These are phyloP conservation scores for Botryotinia globosa DNA, from an alignment of 2,329 filamentous ascomycete genomes.

Conservation along the genomic window DNA sequence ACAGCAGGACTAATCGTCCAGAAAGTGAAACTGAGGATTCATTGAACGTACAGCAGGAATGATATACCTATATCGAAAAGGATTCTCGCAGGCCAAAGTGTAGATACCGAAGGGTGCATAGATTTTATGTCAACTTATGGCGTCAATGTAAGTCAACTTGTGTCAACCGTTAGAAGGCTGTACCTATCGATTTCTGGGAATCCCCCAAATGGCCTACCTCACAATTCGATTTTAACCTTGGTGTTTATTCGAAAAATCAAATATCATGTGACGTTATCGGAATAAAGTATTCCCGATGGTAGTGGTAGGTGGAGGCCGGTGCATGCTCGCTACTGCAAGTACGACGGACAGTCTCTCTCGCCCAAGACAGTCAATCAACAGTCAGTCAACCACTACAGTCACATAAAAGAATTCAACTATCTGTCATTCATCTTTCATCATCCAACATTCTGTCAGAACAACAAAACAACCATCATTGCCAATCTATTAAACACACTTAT, in stretches of 20 bases:
- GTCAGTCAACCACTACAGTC: not conserved
- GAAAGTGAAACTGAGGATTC: not conserved
- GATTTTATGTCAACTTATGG: not conserved
- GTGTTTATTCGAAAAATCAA: not conserved
- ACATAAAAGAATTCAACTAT: not conserved
- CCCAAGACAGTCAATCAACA: too few relatives aligned
- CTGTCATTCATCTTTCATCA: not conserved
- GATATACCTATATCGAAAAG: not conserved
- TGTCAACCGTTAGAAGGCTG: not conserved
- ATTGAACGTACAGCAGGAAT: constrained; percentile 3
- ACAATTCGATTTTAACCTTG: constrained; percentile 9
- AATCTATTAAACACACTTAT: not conserved
- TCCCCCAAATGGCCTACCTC: not conserved
- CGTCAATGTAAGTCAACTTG: not conserved
- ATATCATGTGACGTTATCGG: not conserved
- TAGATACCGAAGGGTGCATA: not conserved
- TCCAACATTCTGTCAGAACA: not conserved
- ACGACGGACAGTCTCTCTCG: not conserved
- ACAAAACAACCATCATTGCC: not conserved
- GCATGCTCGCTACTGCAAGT: not conserved
- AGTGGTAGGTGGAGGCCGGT: too few relatives aligned
- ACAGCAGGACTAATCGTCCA: not conserved
- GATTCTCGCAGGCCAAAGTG: not conserved
- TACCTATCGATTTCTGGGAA: not conserved
- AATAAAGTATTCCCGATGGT: not conserved